Percentiles rank a stretch among this genome's conserved stretches.
Evolutionary conservation across 2,329 filamentous ascomycete genomes (phyloP).

Genomic region (Arthrobotrys musiformis): DNA sequence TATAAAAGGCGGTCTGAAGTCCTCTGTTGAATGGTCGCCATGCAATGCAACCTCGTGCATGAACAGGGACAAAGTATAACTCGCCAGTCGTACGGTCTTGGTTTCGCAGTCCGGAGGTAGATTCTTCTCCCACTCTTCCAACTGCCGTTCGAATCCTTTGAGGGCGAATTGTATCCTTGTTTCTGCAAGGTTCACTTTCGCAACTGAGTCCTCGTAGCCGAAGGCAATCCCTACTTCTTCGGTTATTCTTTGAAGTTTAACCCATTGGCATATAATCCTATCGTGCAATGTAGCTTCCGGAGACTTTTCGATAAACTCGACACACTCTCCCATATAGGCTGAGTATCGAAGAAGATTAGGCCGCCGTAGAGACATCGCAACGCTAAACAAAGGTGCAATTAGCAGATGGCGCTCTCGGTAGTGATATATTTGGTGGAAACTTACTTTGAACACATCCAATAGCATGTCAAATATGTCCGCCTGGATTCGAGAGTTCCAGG

Average conservation of each 20-base stretch:
- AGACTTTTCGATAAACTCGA: conserved; percentile 64
- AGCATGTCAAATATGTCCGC: conserved; percentile 62
- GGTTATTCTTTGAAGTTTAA: conserved; percentile 66
- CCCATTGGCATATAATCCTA: conserved; percentile 63
- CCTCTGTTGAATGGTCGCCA: conserved; percentile 70
- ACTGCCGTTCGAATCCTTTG: conserved; percentile 68
- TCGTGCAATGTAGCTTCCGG: conserved; percentile 64
- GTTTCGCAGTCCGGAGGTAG: conserved; percentile 62
- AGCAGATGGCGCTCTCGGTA: background rate
- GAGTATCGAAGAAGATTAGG: conserved; percentile 65
- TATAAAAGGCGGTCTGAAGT: conserved; percentile 63
- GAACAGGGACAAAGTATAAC: conserved; percentile 71
- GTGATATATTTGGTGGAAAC: background rate
- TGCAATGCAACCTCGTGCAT: conserved; percentile 81
- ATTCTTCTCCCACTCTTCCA: conserved; percentile 66
- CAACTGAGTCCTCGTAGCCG: conserved; percentile 68
- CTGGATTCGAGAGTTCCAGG: conserved; percentile 61
- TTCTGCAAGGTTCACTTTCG: conserved; percentile 68
- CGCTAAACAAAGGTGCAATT: conserved; percentile 58
- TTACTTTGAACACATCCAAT: conserved; percentile 61
- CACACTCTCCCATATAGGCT: conserved; percentile 65
- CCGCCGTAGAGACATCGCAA: conserved; percentile 64
- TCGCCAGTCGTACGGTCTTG: conserved; percentile 41
- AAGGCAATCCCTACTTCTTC: conserved; percentile 70
- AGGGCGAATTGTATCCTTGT: conserved; percentile 68